phyloP scores from a whole-genome alignment of 2,329 filamentous ascomycete genomes.

The Botrytis pseudocinerea region DNA sequence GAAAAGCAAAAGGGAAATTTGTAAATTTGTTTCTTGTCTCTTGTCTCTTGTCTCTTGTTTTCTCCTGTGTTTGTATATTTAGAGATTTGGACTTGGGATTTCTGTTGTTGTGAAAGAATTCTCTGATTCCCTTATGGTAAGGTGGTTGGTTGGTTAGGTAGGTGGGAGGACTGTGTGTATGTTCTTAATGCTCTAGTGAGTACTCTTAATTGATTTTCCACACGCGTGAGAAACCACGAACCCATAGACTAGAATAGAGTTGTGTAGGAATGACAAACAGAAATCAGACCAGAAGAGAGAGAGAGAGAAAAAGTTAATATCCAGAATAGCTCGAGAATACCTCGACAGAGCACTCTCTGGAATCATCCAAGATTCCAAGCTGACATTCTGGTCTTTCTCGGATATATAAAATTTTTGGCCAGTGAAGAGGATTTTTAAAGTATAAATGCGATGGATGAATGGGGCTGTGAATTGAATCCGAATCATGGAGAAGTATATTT shows the following conservation, averaged over 20 bases:
- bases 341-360: not conserved
- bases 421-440: not conserved
- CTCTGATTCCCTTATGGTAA: not conserved
- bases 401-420: not conserved
- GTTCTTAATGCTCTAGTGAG: not conserved
- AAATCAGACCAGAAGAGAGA: not conserved
- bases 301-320: not conserved
- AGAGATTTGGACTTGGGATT: not conserved
- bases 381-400: not conserved
- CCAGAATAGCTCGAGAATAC: not conserved
- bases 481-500: not conserved
- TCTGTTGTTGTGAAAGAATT: not conserved
- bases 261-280: not conserved
- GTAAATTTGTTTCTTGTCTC: no score
- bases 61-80: no score
- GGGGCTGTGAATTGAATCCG: not conserved
- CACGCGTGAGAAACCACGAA: not conserved
- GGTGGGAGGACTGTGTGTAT: not conserved
- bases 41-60: no score
- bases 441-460: not conserved
- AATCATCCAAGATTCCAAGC: not conserved
- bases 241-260: not conserved
- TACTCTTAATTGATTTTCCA: not conserved
- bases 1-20: not conserved
- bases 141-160: no score